Base-by-base conservation (phyloP, 78 protist species). In the Dictyostelium purpureum region DNA sequence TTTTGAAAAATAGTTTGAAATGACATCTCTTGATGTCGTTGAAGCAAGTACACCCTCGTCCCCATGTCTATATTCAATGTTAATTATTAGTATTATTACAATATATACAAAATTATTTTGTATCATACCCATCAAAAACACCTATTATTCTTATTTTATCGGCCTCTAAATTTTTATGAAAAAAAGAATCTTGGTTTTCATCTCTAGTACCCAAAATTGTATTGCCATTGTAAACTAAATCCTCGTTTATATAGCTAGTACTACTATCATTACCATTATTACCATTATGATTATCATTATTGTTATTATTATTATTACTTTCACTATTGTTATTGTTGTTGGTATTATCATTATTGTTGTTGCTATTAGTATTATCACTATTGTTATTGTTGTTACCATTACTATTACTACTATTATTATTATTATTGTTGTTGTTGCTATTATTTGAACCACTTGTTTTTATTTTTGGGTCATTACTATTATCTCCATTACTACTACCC, bases 141-240 rank as follows among this genome's bases (percentile, higher is more conserved):
- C 78, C 77, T n/a, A 80, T 47, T 16, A 67, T 14, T 28, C 57
- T 65, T 19, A 67, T 49, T 21, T 67, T 42, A 6, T 66, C 35
- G 12, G 37, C 33, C 24, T 80, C 42, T 18, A 66, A 19, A 31
- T 54, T 10, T 33, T 49, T 70, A 12, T 43, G 66, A 70, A 82
- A 82, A 42, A 54, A 67, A 19, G 57, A 2, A 31, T 82, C 90
- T 70, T 82, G 90, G 6, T 82, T 82, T 26, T 82, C 78, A 18
- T 33, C 37, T 56, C 90, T 67, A 14, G 75, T 61, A 54, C 90
- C 90, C 2, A 82, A n/a, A 2, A 67, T 19, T 35, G 78, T 67
- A 35, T 47, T 80, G 19, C 47, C 78, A 71, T 28, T 43, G 43
- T 38, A 43, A 26, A 26, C n/a, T 26, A 35, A 43, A 43, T 43